Conservation (phyloP, 1,139 yeast species). For the Nakaseomyces delphensis region DNA sequence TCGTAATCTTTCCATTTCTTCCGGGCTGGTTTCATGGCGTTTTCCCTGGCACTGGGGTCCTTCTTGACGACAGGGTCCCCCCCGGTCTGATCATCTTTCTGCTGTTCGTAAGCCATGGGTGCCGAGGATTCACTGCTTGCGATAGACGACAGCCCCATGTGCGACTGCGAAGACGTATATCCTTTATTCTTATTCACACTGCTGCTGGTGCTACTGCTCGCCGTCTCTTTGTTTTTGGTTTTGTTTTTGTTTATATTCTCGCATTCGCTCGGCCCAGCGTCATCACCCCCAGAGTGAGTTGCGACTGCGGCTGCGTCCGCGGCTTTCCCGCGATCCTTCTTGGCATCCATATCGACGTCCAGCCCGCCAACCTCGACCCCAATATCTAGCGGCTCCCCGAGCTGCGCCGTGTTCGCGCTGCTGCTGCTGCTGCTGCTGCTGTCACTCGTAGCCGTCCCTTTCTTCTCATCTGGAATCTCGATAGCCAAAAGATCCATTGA, state of each 20-base stretch:
- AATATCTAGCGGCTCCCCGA: constrained; percentile 1
- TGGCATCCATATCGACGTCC: not conserved
- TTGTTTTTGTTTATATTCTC: not conserved
- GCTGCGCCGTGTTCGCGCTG: constrained; percentile 5
- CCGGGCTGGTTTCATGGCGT: constrained; percentile 12
- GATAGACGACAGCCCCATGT: not conserved
- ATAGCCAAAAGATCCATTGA: constrained; percentile 6
- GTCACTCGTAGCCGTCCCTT: not conserved
- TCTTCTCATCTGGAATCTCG: constrained; percentile 4
- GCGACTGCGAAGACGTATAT: constrained; percentile 1
- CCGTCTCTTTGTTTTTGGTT: not conserved
- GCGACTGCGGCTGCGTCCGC: no score
- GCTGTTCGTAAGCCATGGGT: no score
- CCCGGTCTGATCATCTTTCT: no score
- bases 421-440: not conserved
- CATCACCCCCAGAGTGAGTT: not conserved
- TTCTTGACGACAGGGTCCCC: not conserved
- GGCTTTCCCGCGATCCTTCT: no score
- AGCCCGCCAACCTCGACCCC: constrained; percentile 5
- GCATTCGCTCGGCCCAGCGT: no score
- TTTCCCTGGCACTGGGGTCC: not conserved
- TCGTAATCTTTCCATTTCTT: constrained; percentile 22
- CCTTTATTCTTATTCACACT: not conserved
- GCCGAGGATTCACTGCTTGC: constrained; percentile 3
- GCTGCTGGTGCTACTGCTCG: constrained; percentile 4